phyloP scores from a whole-genome alignment of 768 basidiomycete species.

The Amanita molliuscula region DNA sequence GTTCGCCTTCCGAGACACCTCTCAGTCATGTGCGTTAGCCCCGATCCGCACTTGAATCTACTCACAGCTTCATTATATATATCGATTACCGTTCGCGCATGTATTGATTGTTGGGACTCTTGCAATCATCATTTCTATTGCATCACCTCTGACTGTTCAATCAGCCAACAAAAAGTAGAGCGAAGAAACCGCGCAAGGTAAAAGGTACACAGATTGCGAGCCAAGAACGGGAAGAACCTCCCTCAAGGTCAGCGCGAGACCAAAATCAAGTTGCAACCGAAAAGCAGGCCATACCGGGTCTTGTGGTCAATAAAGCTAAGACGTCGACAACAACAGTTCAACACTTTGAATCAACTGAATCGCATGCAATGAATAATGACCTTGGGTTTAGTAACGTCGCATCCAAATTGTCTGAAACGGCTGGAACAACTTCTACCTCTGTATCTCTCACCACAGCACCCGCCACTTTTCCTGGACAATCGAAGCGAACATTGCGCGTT shows the following conservation, averaged over 20 bases:
- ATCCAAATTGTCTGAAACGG: background rate
- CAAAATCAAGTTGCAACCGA: background rate
- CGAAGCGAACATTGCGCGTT: constrained; percentile 4
- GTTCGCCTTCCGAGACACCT: constrained; percentile 47
- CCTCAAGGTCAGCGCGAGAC: background rate
- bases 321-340: background rate
- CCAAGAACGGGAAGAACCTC: background rate
- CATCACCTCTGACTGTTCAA: constrained; percentile 14
- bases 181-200: constrained; percentile 53
- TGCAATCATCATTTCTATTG: constrained; percentile 15
- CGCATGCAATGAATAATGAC: background rate
- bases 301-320: background rate
- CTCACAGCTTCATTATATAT: constrained; percentile 28
- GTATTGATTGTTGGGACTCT: constrained; percentile 19
- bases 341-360: background rate
- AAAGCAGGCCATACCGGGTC: background rate
- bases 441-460: constrained; percentile 1
- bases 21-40: constrained; percentile 83
- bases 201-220: constrained; percentile 12
- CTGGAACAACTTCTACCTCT: background rate
- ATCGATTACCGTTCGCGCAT: constrained; percentile 18
- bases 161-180: constrained; percentile 70
- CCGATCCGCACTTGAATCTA: constrained; percentile 34
- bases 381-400: background rate
- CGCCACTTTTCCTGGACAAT: background rate